Evolutionary conservation across 352 stramenopile genomes (phyloP).

Genomic region (Phytophthora aleatoria): DNA sequence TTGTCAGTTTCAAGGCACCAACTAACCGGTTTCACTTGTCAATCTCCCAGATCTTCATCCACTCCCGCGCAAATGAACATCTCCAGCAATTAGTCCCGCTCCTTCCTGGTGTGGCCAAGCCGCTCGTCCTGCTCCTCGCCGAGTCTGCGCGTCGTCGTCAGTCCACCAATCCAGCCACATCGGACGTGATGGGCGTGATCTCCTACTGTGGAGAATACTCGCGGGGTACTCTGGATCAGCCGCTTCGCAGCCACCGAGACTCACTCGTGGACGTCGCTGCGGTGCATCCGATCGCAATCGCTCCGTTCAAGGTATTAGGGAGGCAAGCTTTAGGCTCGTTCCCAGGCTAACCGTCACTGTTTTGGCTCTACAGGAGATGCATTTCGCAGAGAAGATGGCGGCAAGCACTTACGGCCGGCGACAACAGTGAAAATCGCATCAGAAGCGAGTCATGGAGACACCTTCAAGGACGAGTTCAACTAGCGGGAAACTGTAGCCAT

Average conservation of each 20-base stretch:
- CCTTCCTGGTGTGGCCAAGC: constrained; percentile 63
- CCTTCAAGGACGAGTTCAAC: constrained; percentile 11
- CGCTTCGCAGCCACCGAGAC: constrained; percentile 54
- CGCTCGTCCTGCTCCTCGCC: constrained; percentile 56
- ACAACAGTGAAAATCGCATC: constrained; percentile 26
- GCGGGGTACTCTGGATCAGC: constrained; percentile 48
- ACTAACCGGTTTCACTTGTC: neutral
- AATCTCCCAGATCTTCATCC: constrained; percentile 59
- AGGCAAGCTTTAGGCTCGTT: neutral
- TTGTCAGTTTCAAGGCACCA: neutral
- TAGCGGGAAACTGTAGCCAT: constrained; percentile 6
- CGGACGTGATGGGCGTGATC: constrained; percentile 59
- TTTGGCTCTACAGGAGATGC: constrained; percentile 54
- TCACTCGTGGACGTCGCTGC: constrained; percentile 37
- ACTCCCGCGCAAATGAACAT: constrained; percentile 66
- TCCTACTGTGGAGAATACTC: constrained; percentile 57
- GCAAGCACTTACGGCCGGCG: constrained; percentile 48
- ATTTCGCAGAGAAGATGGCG: constrained; percentile 72
- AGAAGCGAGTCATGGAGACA: too few species aligned
- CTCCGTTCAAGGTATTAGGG: constrained; percentile 48
- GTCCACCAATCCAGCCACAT: constrained; percentile 53
- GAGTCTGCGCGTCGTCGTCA: constrained; percentile 53
- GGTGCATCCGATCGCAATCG: constrained; percentile 59
- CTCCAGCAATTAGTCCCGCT: constrained; percentile 78
- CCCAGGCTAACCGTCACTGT: neutral